Base-by-base conservation (phyloP, 2,329 filamentous ascomycete genomes). In the Alternaria metachromatica region DNA sequence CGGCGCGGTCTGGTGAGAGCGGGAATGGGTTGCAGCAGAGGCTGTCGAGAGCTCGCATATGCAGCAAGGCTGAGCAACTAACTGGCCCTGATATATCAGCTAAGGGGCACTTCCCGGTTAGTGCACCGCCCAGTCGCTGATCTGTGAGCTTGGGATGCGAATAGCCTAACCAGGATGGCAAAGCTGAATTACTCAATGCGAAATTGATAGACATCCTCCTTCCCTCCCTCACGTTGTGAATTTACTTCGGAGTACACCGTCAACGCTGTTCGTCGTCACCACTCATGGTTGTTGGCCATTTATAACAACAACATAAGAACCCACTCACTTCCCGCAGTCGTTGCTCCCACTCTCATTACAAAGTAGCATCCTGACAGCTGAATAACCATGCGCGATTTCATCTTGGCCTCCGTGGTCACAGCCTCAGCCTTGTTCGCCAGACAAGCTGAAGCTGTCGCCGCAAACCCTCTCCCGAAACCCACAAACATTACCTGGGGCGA, bases 401-500 rank as follows among this genome's bases (percentile, higher is more conserved):
- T 76, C 55, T 54, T 77, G 49, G 69, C 77, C 66, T 68, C 75
- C 23, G 70, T 73, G 64, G 72, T 71, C 67, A 70, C 76, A n/a
- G 73, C 73, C 23, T 66, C 72, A 55, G 71, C 76, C 58, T 72
- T 81, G 60, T 75, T 82, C 64, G 77, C 78, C 44, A 68, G 75
- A 33, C 63, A 77, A 28, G 81, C 78, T 57, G 75, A 80, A 43
- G 84, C 84, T 28, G 84, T 87, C 57, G 77, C 78, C 44, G 85
- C 84, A 62, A 87, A 87, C 67, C 86, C 86, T 60, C 81, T 87
- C 45, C 85, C 86, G 51, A 85, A 85, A 49, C 86, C 86, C 7
- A 81, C 81, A 58, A 81, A 80, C 61, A 86, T 87, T 69, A 82
- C 81, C 57, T 87, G 85, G 85, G 85, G 84, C 15, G 78, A 78